Conservation (phyloP, 2,329 filamentous ascomycete species). For the Akanthomyces muscarius region DNA sequence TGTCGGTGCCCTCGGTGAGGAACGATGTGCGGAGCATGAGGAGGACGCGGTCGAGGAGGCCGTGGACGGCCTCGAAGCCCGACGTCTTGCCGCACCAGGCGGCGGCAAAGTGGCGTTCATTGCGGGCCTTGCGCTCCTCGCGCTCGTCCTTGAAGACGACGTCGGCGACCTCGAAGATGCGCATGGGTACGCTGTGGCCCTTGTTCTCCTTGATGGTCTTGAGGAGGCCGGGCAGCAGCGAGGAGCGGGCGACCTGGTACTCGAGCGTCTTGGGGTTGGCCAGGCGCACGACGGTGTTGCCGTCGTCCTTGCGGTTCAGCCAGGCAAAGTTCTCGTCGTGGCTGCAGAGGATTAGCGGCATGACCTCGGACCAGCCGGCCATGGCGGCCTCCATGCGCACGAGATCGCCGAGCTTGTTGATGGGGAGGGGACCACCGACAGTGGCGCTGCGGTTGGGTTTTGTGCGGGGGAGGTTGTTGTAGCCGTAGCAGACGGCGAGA, state of each 20-base stretch:
- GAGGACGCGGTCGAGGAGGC: conserved; percentile 86
- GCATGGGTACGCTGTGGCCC: conserved; percentile 80
- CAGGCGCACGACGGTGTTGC: conserved; percentile 74
- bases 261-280: conserved; percentile 91
- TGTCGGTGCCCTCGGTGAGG: conserved; percentile 56
- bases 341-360: conserved; percentile 93
- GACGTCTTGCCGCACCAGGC: conserved; percentile 92
- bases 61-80: conserved; percentile 94
- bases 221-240: conserved; percentile 77
- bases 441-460: conserved; percentile 84
- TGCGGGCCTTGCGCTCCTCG: conserved; percentile 80
- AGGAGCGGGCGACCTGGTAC: conserved; percentile 90
- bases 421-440: conserved; percentile 77
- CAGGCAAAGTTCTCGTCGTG: conserved; percentile 98
- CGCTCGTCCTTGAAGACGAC: conserved; percentile 84
- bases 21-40: conserved; percentile 85
- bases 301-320: conserved; percentile 87
- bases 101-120: conserved; percentile 93
- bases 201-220: conserved; percentile 96
- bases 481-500: conserved; percentile 92
- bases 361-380: conserved; percentile 93
- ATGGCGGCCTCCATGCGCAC: conserved; percentile 85
- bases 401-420: conserved; percentile 95
- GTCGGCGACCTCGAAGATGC: conserved; percentile 88
- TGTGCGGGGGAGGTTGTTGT: conserved; percentile 87